Evolutionary conservation across 805 yeast genomes (phyloP).

Genomic region (Saturnispora saitoi): DNA sequence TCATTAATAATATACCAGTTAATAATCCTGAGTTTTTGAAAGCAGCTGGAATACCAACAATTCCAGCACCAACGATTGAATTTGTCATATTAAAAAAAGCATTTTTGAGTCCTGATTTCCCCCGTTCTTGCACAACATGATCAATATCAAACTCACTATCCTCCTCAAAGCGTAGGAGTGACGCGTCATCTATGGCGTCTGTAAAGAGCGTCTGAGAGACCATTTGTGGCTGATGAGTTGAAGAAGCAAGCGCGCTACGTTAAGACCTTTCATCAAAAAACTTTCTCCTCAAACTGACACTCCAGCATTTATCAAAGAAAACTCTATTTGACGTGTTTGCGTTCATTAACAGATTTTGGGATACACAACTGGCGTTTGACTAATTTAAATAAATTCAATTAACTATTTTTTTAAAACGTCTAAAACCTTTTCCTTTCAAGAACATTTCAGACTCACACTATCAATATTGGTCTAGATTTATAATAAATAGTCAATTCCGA

Average conservation of each 20-base stretch:
- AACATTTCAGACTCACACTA: too few relatives aligned
- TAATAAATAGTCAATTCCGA: too few relatives aligned
- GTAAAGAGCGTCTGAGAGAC: constrained; percentile 6
- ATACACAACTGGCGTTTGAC: neutral
- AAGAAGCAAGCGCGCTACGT: neutral
- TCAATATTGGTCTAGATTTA: too few relatives aligned
- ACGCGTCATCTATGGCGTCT: constrained; percentile 12
- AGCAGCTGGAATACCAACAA: constrained; percentile 90
- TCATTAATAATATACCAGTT: constrained; percentile 59
- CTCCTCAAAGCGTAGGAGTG: neutral
- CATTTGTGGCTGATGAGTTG: neutral
- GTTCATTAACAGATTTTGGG: neutral
- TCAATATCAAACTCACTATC: neutral
- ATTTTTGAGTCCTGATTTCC: constrained; percentile 53
- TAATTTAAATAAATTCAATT: too few relatives aligned
- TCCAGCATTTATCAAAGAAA: neutral
- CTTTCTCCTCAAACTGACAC: neutral
- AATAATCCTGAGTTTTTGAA: constrained; percentile 69
- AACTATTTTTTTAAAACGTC: too few relatives aligned
- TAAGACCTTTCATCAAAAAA: neutral
- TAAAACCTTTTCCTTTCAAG: too few relatives aligned
- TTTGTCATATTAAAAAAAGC: constrained; percentile 98
- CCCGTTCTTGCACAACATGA: neutral
- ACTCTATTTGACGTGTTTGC: neutral
- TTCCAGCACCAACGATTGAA: constrained; percentile 91